phyloP scores from a whole-genome alignment of 2,329 filamentous ascomycete species.

The Aspergillus amoenus region DNA sequence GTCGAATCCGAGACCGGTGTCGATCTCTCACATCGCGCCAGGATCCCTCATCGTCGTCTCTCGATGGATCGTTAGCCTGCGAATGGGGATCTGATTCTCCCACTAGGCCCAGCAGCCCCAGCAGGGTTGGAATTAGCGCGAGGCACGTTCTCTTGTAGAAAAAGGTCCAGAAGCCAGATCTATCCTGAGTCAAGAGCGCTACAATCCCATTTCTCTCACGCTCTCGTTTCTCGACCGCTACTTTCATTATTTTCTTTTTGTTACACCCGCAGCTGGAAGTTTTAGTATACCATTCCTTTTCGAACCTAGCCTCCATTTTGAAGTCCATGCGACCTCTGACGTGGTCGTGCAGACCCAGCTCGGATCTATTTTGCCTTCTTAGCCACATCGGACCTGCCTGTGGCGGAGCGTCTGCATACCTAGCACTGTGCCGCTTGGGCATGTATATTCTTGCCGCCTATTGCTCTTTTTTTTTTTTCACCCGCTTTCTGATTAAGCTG shows the following conservation, averaged over 20 bases:
- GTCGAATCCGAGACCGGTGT: conserved; percentile 23
- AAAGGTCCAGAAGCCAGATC: conserved; percentile 26
- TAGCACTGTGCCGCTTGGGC: conserved; percentile 3
- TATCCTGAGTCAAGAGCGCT: conserved; percentile 11
- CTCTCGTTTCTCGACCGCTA: conserved; percentile 10
- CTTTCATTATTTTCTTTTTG: conserved; percentile 10
- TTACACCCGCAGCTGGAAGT: conserved; percentile 19
- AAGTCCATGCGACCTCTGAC: conserved; percentile 28
- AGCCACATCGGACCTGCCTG: conserved; percentile 30
- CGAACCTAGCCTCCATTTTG: conserved; percentile 7
- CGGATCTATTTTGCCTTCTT: conserved; percentile 16
- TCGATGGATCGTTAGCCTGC: conserved; percentile 21
- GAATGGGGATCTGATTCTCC: conserved; percentile 17
- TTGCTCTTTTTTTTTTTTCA: conserved; percentile 4
- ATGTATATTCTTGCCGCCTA: conserved; percentile 12
- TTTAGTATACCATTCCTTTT: conserved; percentile 11
- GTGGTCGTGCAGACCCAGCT: conserved; percentile 30
- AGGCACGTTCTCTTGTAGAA: conserved; percentile 19
- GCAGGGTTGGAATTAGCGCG: conserved; percentile 18
- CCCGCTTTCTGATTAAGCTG: conserved; percentile 4
- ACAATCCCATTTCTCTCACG: conserved; percentile 9
- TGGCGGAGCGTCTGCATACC: conserved; percentile 40
- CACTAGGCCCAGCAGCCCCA: conserved; percentile 11
- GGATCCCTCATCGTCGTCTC: conserved; percentile 21
- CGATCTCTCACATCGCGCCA: conserved; percentile 25